A percentile compares a stretch with the other conserved stretches of the same genome.
These are phyloP conservation scores for Lecanosticta acicola DNA, from an alignment of 2,329 filamentous ascomycete genomes.

Conservation along the genomic window DNA sequence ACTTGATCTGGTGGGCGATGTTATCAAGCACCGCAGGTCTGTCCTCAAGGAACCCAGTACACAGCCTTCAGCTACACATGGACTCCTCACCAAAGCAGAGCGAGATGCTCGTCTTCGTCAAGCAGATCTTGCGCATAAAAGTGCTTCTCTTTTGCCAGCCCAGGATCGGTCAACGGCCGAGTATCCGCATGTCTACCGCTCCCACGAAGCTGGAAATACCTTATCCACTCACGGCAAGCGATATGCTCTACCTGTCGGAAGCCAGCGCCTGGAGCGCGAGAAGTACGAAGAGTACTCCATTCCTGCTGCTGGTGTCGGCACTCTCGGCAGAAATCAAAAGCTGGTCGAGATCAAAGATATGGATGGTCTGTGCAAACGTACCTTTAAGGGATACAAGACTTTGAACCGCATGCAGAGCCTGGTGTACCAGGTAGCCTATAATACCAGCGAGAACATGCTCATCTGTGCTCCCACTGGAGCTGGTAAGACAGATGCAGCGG, in stretches of 20 bases:
- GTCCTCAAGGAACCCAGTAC: conserved; percentile 47
- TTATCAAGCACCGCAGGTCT: conserved; percentile 71
- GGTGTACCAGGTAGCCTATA: conserved; percentile 91
- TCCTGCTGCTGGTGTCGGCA: conserved; percentile 74
- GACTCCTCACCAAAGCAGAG: conserved; percentile 68
- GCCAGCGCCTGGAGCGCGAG: conserved; percentile 59
- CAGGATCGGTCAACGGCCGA: conserved; percentile 63
- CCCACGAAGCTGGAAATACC: conserved; percentile 77
- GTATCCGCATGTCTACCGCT: conserved; percentile 91
- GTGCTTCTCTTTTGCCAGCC: conserved; percentile 62
- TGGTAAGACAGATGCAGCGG: conserved; percentile 96
- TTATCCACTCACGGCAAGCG: conserved; percentile 73
- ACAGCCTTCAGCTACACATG: conserved; percentile 38
- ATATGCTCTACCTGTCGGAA: conserved; percentile 75
- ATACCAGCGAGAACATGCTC: conserved; percentile 95
- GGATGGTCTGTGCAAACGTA: conserved; percentile 83
- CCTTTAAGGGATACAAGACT: conserved; percentile 87
- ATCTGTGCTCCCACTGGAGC: conserved; percentile 92
- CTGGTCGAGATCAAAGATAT: conserved; percentile 74
- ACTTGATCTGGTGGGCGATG: conserved; percentile 83
- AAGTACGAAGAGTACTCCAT: conserved; percentile 88
- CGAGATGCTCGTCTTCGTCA: conserved; percentile 70
- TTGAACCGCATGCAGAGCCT: conserved; percentile 98
- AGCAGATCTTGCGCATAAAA: conserved; percentile 79
- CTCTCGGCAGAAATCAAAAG: conserved; percentile 64